Evolutionary conservation across 257 asterid genomes (phyloP).

Genomic region (Solanum pimpinellifolium): DNA sequence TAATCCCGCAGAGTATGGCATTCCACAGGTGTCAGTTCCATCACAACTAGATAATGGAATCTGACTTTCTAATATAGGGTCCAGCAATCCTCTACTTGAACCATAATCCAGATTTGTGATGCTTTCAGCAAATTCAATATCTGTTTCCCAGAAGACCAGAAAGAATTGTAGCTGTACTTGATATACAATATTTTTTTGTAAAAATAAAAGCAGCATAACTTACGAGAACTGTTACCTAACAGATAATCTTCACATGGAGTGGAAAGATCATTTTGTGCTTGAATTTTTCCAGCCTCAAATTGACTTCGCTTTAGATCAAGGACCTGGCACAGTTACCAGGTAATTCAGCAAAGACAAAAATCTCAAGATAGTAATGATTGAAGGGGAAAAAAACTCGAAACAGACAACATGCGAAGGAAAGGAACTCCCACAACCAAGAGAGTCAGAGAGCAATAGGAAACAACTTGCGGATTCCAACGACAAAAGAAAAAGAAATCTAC

Average conservation of each 20-base stretch:
- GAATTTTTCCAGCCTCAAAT: conserved; percentile 41
- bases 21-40: conserved; percentile 32
- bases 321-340: conserved; percentile 24
- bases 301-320: conserved; percentile 38
- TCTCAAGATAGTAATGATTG: not conserved
- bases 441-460: not conserved
- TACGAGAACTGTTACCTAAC: conserved; percentile 36
- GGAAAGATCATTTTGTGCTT: conserved; percentile 47
- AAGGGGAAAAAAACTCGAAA: not conserved
- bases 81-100: conserved; percentile 44
- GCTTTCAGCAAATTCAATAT: conserved; percentile 64
- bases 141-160: conserved; percentile 17
- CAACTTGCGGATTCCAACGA: not conserved
- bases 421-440: not conserved
- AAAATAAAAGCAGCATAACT: not conserved
- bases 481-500: not conserved
- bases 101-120: conserved; percentile 51
- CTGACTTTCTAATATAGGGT: conserved; percentile 33
- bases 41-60: conserved; percentile 23
- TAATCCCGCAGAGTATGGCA: conserved; percentile 27
- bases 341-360: not conserved
- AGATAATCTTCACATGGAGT: conserved; percentile 73
- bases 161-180: not conserved
- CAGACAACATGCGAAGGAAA: not conserved
- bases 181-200: not conserved